Conservation (phyloP, 306 rosid genomes). For the Lathyrus tuberosus region DNA sequence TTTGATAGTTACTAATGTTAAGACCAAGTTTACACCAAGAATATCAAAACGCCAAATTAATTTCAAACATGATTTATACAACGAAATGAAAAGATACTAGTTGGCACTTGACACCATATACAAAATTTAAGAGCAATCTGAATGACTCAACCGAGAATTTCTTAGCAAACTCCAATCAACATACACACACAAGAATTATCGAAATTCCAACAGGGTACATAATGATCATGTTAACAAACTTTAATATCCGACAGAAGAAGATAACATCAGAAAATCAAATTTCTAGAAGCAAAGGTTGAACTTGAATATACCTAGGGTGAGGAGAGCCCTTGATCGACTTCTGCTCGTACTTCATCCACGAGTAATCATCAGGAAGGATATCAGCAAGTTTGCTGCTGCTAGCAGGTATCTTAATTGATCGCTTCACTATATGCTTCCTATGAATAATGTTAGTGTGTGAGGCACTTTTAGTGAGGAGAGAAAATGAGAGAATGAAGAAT, state of each 20-base stretch:
- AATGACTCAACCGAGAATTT: neutral
- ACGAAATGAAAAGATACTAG: conserved; percentile 19
- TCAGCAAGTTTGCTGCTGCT: conserved; percentile 96
- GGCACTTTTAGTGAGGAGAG: too few species aligned
- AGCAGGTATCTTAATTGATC: conserved; percentile 96
- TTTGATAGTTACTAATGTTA: too few species aligned
- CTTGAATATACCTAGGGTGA: conserved; percentile 77
- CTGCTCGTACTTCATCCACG: conserved; percentile 99
- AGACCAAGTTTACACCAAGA: too few species aligned
- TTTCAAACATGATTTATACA: conserved; percentile 24
- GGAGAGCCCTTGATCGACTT: conserved; percentile 99
- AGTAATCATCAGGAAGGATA: conserved; percentile 97
- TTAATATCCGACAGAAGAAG: neutral
- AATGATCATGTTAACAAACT: conserved; percentile 3
- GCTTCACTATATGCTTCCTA: conserved; percentile 91
- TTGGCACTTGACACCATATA: conserved; percentile 15
- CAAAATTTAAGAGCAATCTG: conserved; percentile 9
- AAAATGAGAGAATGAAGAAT: too few species aligned
- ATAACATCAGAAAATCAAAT: conserved; percentile 21
- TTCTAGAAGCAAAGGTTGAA: conserved; percentile 22
- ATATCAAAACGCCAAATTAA: neutral
- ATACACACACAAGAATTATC: neutral
- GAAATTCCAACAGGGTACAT: conserved; percentile 1
- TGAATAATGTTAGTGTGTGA: too few species aligned
- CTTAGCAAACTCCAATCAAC: conserved; percentile 9